These are phyloP conservation scores for Cupressus sempervirens DNA, from an alignment of 75 land plant species.

Conservation along the genomic window DNA sequence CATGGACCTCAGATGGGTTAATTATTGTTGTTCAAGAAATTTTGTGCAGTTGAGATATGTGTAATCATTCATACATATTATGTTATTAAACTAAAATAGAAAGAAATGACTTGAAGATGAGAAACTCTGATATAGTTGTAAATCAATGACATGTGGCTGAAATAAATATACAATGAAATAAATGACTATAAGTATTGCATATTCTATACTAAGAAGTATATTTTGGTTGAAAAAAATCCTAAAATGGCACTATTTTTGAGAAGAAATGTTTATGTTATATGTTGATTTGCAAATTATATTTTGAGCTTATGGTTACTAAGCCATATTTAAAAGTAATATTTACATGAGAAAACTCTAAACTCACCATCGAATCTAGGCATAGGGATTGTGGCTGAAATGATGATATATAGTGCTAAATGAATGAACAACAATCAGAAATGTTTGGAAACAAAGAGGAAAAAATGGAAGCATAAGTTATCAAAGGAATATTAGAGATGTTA, in stretches of 20 bases:
- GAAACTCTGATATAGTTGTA: not conserved
- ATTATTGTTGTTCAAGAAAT: not conserved
- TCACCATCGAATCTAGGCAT: too few relatives aligned
- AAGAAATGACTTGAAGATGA: not conserved
- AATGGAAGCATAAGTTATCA: too few relatives aligned
- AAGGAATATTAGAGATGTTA: too few relatives aligned
- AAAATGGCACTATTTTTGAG: not conserved
- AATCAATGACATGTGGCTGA: not conserved
- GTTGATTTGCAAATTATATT: not conserved
- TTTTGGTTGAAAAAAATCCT: not conserved
- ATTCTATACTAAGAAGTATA: not conserved
- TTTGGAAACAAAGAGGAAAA: too few relatives aligned
- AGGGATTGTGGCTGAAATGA: too few relatives aligned
- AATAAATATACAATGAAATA: not conserved
- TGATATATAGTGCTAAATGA: too few relatives aligned
- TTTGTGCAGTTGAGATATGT: not conserved
- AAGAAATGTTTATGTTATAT: not conserved
- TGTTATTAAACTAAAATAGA: not conserved
- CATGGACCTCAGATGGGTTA: not conserved
- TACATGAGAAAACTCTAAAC: too few relatives aligned
- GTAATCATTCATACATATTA: not conserved
- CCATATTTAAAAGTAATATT: not conserved
- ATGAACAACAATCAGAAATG: too few relatives aligned
- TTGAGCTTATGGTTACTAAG: not conserved
- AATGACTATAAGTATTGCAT: not conserved